Conservation (phyloP, 208 protist species). For the Leishmania major region DNA sequence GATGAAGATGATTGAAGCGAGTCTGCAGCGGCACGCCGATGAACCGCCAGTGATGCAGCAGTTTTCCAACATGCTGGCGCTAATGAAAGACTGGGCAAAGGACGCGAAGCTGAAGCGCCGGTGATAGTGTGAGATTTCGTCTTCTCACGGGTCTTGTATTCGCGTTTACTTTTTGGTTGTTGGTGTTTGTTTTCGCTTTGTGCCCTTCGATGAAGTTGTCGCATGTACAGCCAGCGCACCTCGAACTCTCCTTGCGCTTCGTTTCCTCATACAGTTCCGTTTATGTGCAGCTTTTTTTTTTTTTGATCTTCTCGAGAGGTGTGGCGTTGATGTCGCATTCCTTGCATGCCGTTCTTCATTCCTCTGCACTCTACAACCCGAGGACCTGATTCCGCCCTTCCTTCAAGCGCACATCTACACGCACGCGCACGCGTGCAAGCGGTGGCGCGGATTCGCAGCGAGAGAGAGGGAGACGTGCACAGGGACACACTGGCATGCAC, state of each 20-base stretch:
- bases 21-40: conserved; percentile 68
- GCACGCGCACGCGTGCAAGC: background rate
- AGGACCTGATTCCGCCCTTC: background rate
- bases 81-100: conserved; percentile 95
- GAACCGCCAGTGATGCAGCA: conserved; percentile 62
- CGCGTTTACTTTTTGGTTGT: background rate
- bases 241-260: background rate
- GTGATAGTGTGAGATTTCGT: background rate
- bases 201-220: background rate
- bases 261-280: background rate
- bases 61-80: conserved; percentile 83
- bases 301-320: background rate
- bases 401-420: background rate
- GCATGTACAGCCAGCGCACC: background rate
- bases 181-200: background rate
- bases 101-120: conserved; percentile 85
- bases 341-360: background rate
- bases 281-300: background rate
- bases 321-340: background rate
- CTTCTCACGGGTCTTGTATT: too few species aligned
- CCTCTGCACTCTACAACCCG: background rate
- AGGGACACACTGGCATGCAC: background rate
- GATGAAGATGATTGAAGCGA: conserved; percentile 92
- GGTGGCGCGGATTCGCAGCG: background rate
- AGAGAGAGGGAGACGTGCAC: background rate